Percentiles rank a stretch among this genome's conserved stretches.
Evolutionary conservation across 176 grass and related monocot genomes (phyloP).

Genomic region (Eleusine indica): DNA sequence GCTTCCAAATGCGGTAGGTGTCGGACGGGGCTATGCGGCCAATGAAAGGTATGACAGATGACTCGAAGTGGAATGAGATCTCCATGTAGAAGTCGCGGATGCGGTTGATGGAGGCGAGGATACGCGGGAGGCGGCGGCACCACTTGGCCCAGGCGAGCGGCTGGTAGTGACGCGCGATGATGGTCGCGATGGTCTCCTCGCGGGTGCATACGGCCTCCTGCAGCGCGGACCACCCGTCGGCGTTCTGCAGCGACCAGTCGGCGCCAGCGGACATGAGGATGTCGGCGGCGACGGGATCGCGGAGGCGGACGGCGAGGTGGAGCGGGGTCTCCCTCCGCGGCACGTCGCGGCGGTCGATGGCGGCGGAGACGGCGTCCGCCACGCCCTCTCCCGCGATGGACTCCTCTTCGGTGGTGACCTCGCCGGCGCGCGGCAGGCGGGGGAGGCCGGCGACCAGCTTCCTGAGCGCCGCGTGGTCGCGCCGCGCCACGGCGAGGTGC

Average conservation of each 20-base stretch:
- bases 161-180: constrained; percentile 97
- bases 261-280: constrained; percentile 85
- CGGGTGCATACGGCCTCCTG: constrained; percentile 93
- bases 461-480: constrained; percentile 67
- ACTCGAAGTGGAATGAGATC: constrained; percentile 99
- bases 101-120: constrained; percentile 71
- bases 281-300: constrained; percentile 75
- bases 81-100: constrained; percentile 99
- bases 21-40: constrained; percentile 93
- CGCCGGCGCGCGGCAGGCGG: constrained; percentile 67
- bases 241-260: constrained; percentile 98
- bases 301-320: constrained; percentile 85
- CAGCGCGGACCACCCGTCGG: constrained; percentile 85
- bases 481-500: constrained; percentile 72
- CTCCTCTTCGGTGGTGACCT: constrained; percentile 67
- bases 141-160: constrained; percentile 97
- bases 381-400: constrained; percentile 67
- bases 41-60: constrained; percentile 95
- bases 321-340: constrained; percentile 86
- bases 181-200: constrained; percentile 78
- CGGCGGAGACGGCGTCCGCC: constrained; percentile 69
- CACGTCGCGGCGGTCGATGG: constrained; percentile 90
- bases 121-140: constrained; percentile 84
- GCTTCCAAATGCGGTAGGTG: constrained; percentile 99
- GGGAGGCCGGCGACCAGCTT: constrained; percentile 53